phyloP scores from a whole-genome alignment of 257 asterid species.

The Schizonepeta tenuifolia region DNA sequence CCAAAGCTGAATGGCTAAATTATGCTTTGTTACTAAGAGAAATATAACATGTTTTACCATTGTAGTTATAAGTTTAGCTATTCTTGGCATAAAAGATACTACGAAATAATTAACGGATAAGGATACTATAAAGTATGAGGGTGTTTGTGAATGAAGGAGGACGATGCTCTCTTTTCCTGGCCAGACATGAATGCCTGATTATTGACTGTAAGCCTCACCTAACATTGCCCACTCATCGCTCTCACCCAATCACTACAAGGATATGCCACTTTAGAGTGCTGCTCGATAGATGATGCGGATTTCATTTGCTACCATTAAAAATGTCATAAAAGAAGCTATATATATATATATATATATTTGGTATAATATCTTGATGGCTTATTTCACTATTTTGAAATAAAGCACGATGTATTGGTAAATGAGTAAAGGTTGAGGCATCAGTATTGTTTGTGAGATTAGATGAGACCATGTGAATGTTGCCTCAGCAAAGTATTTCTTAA shows the following conservation, averaged over 20 bases:
- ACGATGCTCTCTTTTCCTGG: neutral
- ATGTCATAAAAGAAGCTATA: neutral
- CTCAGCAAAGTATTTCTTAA: neutral
- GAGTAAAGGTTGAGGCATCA: neutral
- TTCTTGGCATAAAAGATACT: neutral
- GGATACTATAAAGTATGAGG: neutral
- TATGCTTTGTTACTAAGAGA: neutral
- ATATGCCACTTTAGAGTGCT: neutral
- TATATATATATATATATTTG: neutral
- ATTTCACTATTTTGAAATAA: neutral
- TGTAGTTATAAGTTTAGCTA: neutral
- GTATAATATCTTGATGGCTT: neutral
- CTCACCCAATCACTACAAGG: neutral
- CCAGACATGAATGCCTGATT: neutral
- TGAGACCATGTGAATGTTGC: neutral
- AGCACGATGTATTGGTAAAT: neutral
- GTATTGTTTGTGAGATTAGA: neutral
- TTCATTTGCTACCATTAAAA: neutral
- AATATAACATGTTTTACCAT: neutral
- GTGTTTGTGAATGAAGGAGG: neutral
- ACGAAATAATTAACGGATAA: neutral
- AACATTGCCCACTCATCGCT: neutral
- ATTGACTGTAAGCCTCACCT: neutral
- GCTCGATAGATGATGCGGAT: neutral
- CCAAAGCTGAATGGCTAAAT: neutral